Evolutionary conservation across 2,329 filamentous ascomycete species (phyloP), one percentile per base, ranked within the genome.

Genomic region (Botrytis pseudocinerea): DNA sequence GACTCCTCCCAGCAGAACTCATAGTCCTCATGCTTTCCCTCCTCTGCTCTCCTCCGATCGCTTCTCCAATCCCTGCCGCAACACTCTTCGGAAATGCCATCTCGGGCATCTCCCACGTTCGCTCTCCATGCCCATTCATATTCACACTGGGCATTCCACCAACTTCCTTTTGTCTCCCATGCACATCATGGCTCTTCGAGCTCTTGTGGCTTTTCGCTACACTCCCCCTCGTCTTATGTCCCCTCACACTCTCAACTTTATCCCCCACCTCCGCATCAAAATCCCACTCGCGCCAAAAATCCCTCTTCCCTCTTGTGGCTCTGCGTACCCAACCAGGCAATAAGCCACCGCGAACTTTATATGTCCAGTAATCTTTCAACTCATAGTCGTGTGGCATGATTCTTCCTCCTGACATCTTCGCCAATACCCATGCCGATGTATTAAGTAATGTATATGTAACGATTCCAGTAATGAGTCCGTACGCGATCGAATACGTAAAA

Each of bases 401-500:
- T 57, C 91, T 88, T 61, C 93, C 93, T 1, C 89, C 85, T 0
- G 89, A 91, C 5, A 83, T 83, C 80, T 89, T 86, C 81, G 92
- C 90, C 77, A 97, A 82, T 65, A 92, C 73, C 88, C 88, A 95
- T 20, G 93, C 90, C 20, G 87, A 79, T 0, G 86, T 88, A 83
- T 97, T 97, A 82, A 97, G 87, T 76, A 92, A 80, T 62, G 91
- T 91, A 82, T 97, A 97, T 57, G 89, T 89, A 78, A 91, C 86
- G 78, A 97, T 92, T 70, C 93, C 93, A 1, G 79, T 92, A 77
- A 97, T 97, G 25, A 97, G 86, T 65, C 94, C 94, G 79, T 97
- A 93, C 20, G 94, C 93, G 79, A 97, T 96, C 59, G 90, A 93
- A 85, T 96, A 97, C 1, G 92, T 94, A 83, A 97, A 96, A 0